Percentiles rank a stretch among this genome's conserved stretches.
Conservation (phyloP, 1,284 basidiomycete species). For the Papiliotrema fonsecae region DNA sequence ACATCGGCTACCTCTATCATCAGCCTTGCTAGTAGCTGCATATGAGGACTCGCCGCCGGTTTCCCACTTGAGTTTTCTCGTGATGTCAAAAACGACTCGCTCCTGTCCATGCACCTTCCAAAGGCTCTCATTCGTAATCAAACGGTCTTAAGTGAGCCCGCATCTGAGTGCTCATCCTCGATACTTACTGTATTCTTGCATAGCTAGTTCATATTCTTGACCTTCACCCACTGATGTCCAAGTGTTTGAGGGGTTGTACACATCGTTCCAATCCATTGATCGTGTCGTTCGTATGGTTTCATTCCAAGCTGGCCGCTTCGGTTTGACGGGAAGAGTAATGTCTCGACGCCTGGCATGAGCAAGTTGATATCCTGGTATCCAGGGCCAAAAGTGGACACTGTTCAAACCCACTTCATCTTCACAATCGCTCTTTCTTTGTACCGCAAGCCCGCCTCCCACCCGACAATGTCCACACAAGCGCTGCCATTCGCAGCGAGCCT, state of each 20-base stretch:
- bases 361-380: no score
- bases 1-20: neutral
- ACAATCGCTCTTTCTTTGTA: slow-evolving; percentile 26
- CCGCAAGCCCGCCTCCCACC: slow-evolving; percentile 22
- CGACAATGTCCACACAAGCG: slow-evolving; percentile 16
- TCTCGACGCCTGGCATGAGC: no score
- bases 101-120: slow-evolving; percentile 20
- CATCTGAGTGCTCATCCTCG: neutral
- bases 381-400: no score
- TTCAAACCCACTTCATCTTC: slow-evolving; percentile 21
- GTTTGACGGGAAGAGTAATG: neutral
- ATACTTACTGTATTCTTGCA: slow-evolving; percentile 19
- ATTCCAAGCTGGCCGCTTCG: neutral
- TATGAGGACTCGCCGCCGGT: neutral
- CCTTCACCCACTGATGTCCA: neutral
- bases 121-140: slow-evolving; percentile 5
- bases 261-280: slow-evolving; percentile 5
- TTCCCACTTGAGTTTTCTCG: neutral
- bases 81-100: slow-evolving; percentile 17
- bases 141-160: slow-evolving; percentile 6
- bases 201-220: slow-evolving; percentile 8
- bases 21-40: neutral
- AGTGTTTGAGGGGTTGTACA: neutral
- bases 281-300: no score
- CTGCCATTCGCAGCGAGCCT: slow-evolving; percentile 19